These are phyloP conservation scores for Cairneyella variabilis DNA, from an alignment of 495 filamentous ascomycete species.

Conservation along the genomic window DNA sequence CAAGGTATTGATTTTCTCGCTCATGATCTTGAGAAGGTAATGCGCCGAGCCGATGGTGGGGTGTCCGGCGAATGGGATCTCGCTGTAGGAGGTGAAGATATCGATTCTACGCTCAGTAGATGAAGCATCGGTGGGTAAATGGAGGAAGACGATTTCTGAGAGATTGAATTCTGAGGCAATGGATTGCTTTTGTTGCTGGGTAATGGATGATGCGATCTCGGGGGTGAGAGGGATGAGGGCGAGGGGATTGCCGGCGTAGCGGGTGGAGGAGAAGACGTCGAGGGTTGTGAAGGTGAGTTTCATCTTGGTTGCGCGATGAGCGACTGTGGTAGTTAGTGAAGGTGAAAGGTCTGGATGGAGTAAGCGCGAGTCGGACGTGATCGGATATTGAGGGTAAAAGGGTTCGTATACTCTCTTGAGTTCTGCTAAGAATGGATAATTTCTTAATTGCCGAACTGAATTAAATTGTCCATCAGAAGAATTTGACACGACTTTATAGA, in stretches of 20 bases:
- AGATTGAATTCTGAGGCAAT: slow-evolving; percentile 81
- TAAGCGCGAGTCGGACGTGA: not conserved
- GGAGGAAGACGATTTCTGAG: slow-evolving; percentile 79
- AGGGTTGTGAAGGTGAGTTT: slow-evolving; percentile 52
- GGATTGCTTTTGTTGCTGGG: slow-evolving; percentile 53
- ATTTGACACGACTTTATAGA: not conserved
- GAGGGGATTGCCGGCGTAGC: slow-evolving; percentile 63
- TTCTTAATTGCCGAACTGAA: not conserved
- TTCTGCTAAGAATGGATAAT: not conserved
- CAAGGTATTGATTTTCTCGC: slow-evolving; percentile 30
- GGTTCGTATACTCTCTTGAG: not conserved
- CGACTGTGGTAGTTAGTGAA: not conserved
- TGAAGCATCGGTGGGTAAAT: slow-evolving; percentile 34
- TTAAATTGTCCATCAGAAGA: not conserved
- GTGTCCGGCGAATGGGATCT: slow-evolving; percentile 75
- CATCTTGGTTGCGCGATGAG: slow-evolving; percentile 17
- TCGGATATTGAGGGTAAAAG: not conserved
- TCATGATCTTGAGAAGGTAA: slow-evolving; percentile 37
- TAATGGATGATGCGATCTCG: slow-evolving; percentile 11
- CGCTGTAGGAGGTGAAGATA: slow-evolving; percentile 62
- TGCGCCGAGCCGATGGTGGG: slow-evolving; percentile 69
- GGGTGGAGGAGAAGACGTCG: slow-evolving; percentile 62
- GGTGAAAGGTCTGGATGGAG: not conserved
- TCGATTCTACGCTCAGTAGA: slow-evolving; percentile 46
- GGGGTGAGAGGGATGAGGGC: slow-evolving; percentile 55